Evolutionary conservation across 2,329 filamentous ascomycete species (phyloP), one percentile per base, ranked within the genome.

Genomic region (Ophiosphaerella narmari): DNA sequence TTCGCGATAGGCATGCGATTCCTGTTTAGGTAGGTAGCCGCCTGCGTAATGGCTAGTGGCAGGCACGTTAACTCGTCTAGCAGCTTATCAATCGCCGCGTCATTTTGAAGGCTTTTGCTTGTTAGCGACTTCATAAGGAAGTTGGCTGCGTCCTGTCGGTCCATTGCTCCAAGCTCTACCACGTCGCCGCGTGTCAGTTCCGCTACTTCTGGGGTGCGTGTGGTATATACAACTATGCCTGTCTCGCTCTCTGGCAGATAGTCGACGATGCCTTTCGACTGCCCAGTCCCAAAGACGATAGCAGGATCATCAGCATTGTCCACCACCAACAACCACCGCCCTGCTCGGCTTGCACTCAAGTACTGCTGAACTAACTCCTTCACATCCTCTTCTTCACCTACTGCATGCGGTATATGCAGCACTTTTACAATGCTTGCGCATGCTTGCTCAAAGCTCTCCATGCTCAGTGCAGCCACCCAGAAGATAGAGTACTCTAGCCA

Each of bases 51-150:
- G 4, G 11, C 26, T 11, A 29, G 26, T 11, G 26, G 77, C 21
- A 79, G 69, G 48, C 61, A 72, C 0, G 61, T 65, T 7, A 80
- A 69, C 39, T 72, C 54, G 4, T 50, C 39, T 13, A 60, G 36
- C 24, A 60, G 51, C 18, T 49, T 39, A 7, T 26, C 38, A 4
- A 33, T 43, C 5, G 26, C 23, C 37, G 7, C 43, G 7, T 33
- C 11, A n/a, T 53, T 36, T 12, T 31, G 7, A 7, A 58, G 48
- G 2, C 31, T 31, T 29, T 55, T 52, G 13, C 29, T 48, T 5
- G 45, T 37, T 13, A 57, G n/a, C 13, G 48, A 55, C 38, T 55
- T 54, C 23, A 41, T 42, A n/a, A 59, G 33, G 16, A 53, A 56
- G 7, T 29, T 34, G n/a, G 4, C 36, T 6, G 50, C 50, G 14